Evolutionary conservation across 2,329 filamentous ascomycete genomes (phyloP).

Genomic region (Clarireedia hainanense): DNA sequence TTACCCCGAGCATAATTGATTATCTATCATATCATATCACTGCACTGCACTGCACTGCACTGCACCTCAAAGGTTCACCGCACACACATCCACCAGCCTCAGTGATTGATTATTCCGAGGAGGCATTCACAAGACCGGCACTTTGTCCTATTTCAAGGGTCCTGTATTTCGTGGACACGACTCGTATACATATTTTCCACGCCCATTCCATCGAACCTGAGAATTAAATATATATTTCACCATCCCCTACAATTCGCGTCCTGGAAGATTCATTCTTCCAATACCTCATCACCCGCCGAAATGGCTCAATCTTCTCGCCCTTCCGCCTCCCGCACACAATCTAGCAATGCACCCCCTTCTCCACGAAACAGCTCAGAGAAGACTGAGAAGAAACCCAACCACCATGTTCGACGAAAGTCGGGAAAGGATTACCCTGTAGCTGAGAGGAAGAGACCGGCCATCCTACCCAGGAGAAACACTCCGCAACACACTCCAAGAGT

Average conservation of each 20-base stretch:
- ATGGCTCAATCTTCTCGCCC: constrained; percentile 25
- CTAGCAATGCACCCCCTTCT: constrained; percentile 14
- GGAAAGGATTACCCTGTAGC: constrained; percentile 11
- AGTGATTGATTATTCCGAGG: not conserved
- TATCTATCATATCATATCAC: not conserved
- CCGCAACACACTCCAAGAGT: constrained; percentile 18
- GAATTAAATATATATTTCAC: not conserved
- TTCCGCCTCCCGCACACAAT: constrained; percentile 18
- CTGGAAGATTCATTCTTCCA: not conserved
- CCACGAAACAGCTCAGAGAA: constrained; percentile 15
- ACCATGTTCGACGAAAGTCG: not conserved
- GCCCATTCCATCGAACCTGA: not conserved
- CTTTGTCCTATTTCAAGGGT: not conserved
- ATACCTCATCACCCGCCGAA: constrained; percentile 8
- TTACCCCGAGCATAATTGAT: not conserved
- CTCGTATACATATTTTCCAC: not conserved
- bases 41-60: not conserved
- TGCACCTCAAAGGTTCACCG: no score
- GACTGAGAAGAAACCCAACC: not conserved
- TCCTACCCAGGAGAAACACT: constrained; percentile 15
- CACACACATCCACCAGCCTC: no score
- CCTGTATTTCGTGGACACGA: not conserved
- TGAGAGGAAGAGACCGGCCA: constrained; percentile 21
- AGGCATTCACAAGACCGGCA: constrained; percentile 6
- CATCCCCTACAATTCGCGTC: not conserved